Base-by-base conservation (phyloP, 164 flowering plant species). In the Nymphaea thermarum region DNA sequence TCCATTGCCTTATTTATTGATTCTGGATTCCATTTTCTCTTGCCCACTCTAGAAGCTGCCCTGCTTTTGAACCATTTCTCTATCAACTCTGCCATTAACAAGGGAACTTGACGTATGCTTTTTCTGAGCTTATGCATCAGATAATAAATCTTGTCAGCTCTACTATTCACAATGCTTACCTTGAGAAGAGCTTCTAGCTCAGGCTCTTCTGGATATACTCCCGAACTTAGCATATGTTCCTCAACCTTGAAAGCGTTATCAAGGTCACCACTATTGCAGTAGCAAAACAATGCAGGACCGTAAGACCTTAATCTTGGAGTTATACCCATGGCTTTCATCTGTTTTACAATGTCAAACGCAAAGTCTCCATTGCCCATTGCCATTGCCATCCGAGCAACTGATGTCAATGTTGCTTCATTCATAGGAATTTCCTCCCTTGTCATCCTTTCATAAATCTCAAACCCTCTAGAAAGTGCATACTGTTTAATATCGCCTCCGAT, bases 341-440 rank as follows among this genome's bases (percentile, higher is more conserved):
- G 78, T 75, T 84, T 86, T 66, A 89, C 92, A 82, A 86, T 77
- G 63, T 88, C 87, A 72, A 92, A 85, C 65, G 98, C 98, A 87
- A 80, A 74, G 42, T 86, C 88, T 66, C 94, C 94, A 81, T 92
- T 70, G 65, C 87, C 88, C 79, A 81, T 81, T 6, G 96, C 80
- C 90, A 85, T 82, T 42, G 96, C 98, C 92, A 89, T 80, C 78
- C 96, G 84, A 67, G 88, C 98, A 41, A 92, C 83, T 67, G 98
- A 81, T 42, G 98, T 92, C 72, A 89, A 76, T 18, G 84, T 73
- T 60, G 98, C 96, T 81, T 92, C 98, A 76, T 83, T 91, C 86
- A 87, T 79, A 42, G 85, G 87, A 67, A 91, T 77, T 11, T 85
- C 76, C 65, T 89, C 90, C 62, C 16, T 66, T 60, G 79, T 67